Percentiles rank a stretch among this genome's conserved stretches.
Conservation (phyloP, 495 filamentous ascomycete species). For the Lasiosphaeria hispida region DNA sequence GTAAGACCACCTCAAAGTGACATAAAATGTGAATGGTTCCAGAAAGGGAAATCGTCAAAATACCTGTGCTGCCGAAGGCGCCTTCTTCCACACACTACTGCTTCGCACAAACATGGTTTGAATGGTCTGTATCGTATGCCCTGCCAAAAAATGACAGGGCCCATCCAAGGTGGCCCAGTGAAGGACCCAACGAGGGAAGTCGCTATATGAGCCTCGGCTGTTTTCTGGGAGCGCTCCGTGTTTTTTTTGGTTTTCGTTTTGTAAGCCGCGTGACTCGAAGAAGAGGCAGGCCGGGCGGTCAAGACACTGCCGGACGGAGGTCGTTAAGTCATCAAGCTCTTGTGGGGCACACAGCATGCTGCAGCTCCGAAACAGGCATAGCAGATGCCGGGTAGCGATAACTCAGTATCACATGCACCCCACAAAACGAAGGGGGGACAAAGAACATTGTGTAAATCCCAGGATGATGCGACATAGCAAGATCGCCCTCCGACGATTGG, state of each 20-base stretch:
- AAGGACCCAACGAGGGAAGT: slow-evolving; percentile 11
- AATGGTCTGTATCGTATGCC: not conserved
- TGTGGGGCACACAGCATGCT: slow-evolving; percentile 1
- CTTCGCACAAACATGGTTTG: slow-evolving; percentile 22
- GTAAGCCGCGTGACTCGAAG: not conserved
- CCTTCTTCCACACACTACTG: slow-evolving; percentile 23
- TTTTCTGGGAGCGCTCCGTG: slow-evolving; percentile 3
- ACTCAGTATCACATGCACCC: too few species aligned
- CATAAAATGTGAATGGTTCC: not conserved
- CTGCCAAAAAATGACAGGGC: slow-evolving; percentile 1
- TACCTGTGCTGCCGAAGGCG: slow-evolving; percentile 25
- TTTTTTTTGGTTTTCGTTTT: not conserved
- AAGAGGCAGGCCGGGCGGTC: not conserved
- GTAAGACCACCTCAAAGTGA: too few species aligned
- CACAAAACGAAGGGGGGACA: too few species aligned
- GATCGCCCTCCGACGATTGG: too few species aligned
- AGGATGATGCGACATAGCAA: too few species aligned
- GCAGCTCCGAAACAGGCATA: not conserved
- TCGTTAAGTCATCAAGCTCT: slow-evolving; percentile 5
- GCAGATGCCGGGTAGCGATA: not conserved
- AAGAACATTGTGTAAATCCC: too few species aligned
- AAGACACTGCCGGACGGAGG: not conserved
- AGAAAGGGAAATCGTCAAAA: not conserved
- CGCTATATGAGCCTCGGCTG: not conserved
- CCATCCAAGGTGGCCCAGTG: slow-evolving; percentile 4